Evolutionary conservation across 805 yeast genomes (phyloP).

Genomic region (Yarrowia bubula): DNA sequence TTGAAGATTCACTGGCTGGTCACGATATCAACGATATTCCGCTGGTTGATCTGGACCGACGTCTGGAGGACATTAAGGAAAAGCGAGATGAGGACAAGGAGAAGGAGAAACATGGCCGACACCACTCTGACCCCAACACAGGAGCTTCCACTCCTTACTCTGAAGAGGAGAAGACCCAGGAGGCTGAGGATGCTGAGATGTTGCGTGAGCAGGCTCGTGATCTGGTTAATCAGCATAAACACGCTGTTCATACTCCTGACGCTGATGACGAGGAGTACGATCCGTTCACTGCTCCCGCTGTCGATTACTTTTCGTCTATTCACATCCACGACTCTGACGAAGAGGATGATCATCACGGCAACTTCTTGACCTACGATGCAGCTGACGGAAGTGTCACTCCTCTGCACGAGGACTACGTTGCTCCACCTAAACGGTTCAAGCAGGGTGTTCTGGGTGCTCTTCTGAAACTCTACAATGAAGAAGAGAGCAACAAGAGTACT

Average conservation of each 20-base stretch:
- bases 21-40: conserved; percentile 33
- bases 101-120: conserved; percentile 32
- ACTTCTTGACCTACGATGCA: conserved; percentile 25
- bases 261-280: conserved; percentile 32
- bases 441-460: conserved; percentile 85
- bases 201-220: conserved; percentile 28
- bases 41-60: conserved; percentile 31
- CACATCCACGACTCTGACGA: conserved; percentile 26
- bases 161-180: conserved; percentile 1
- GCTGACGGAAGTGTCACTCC: conserved; percentile 31
- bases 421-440: conserved; percentile 65
- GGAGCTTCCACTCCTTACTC: background rate
- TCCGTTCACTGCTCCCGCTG: conserved; percentile 33
- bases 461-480: conserved; percentile 57
- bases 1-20: background rate
- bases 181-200: conserved; percentile 7
- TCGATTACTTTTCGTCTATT: conserved; percentile 35
- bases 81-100: conserved; percentile 30
- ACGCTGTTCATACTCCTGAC: conserved; percentile 34
- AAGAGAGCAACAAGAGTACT: conserved; percentile 29
- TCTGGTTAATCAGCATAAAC: conserved; percentile 30
- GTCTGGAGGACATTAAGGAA: conserved; percentile 27
- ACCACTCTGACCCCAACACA: conserved; percentile 25
- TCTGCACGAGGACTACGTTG: conserved; percentile 46
- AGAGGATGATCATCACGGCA: conserved; percentile 26